Percentiles rank a stretch among this genome's conserved stretches.
Conservation (phyloP, 2,329 filamentous ascomycete species). For the Fusarium sp. region DNA sequence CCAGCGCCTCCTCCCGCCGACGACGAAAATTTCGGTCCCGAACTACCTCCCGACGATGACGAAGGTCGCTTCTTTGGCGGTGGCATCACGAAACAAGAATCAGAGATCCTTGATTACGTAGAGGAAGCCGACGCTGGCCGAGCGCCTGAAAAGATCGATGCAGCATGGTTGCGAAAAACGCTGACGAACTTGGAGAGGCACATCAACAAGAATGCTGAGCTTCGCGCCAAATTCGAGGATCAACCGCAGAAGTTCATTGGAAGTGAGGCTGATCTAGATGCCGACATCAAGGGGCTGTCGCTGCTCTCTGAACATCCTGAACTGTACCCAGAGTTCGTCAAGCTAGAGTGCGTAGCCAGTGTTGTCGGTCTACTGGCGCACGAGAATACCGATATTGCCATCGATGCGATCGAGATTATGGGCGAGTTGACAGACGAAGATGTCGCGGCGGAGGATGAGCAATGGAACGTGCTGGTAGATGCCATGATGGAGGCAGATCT, state of each 20-base stretch:
- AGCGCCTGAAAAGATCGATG: constrained; percentile 80
- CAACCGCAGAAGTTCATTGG: constrained; percentile 86
- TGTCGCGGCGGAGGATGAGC: constrained; percentile 79
- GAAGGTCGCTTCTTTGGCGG: constrained; percentile 96
- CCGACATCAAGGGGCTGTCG: constrained; percentile 85
- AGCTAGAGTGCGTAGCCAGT: constrained; percentile 75
- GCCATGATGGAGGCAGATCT: constrained; percentile 75
- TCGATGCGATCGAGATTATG: constrained; percentile 88
- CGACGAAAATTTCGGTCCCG: constrained; percentile 59
- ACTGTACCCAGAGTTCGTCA: constrained; percentile 82
- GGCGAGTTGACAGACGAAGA: constrained; percentile 94
- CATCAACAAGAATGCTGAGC: constrained; percentile 89
- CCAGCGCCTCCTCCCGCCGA: constrained; percentile 60
- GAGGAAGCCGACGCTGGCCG: constrained; percentile 61
- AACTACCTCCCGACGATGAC: constrained; percentile 66
- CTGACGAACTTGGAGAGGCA: constrained; percentile 88
- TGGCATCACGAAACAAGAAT: constrained; percentile 83
- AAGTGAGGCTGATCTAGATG: constrained; percentile 88
- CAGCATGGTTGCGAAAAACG: constrained; percentile 82
- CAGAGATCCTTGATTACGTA: constrained; percentile 87
- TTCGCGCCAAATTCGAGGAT: constrained; percentile 84
- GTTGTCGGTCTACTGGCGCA: constrained; percentile 87
- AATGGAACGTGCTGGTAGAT: constrained; percentile 82
- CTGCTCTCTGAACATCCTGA: constrained; percentile 88
- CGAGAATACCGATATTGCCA: constrained; percentile 97